Percentiles rank a stretch among this genome's conserved stretches.
Evolutionary conservation across 306 rosid species (phyloP).

Genomic region (Casuarina equisetifolia): DNA sequence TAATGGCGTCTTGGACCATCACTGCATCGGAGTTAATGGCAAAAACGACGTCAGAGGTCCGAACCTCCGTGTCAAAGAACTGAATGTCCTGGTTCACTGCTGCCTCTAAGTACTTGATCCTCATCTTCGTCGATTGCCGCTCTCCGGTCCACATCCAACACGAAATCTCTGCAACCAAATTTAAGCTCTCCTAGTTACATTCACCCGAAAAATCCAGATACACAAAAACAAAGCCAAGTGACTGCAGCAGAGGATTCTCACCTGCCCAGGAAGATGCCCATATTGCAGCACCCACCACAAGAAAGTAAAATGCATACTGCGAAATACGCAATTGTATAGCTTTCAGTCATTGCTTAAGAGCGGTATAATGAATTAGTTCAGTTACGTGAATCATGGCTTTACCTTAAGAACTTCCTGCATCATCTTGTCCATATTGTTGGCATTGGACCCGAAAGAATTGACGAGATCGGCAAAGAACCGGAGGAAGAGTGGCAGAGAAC

Average conservation of each 20-base stretch:
- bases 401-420: conserved; percentile 91
- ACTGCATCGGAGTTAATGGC: conserved; percentile 94
- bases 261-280: conserved; percentile 99
- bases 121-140: conserved; percentile 92
- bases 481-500: conserved; percentile 87
- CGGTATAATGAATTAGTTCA: background rate
- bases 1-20: conserved; percentile 96
- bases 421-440: conserved; percentile 78
- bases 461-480: conserved; percentile 99
- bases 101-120: conserved; percentile 88
- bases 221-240: background rate
- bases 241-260: conserved; percentile 27
- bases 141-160: conserved; percentile 99
- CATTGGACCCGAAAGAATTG: conserved; percentile 90
- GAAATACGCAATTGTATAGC: conserved; percentile 9
- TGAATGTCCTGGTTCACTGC: conserved; percentile 89
- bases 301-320: conserved; percentile 96
- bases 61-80: conserved; percentile 85
- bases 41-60: conserved; percentile 90
- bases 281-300: conserved; percentile 96
- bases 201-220: conserved; percentile 6
- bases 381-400: conserved; percentile 5
- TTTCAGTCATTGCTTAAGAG: conserved; percentile 14
- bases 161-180: conserved; percentile 72
- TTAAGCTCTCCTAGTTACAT: conserved; percentile 14